phyloP scores from a whole-genome alignment of 2,329 filamentous ascomycete species.

The Aspergillus sp. region DNA sequence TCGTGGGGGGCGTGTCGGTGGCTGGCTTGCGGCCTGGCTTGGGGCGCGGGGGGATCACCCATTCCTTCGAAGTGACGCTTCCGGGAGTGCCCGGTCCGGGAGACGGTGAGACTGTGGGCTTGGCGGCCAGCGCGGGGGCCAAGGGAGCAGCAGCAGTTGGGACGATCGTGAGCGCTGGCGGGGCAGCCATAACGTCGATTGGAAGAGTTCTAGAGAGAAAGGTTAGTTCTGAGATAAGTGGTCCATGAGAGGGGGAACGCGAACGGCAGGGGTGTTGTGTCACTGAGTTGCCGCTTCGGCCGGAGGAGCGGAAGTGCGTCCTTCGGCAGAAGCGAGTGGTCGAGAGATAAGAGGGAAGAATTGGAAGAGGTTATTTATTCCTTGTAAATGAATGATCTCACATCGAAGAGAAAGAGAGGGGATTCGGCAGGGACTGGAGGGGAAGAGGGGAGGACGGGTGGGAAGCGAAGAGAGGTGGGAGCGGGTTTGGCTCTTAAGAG shows the following conservation, averaged over 20 bases:
- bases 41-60: slow-evolving; percentile 80
- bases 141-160: slow-evolving; percentile 45
- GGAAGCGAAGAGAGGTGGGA: slow-evolving; percentile 18
- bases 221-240: slow-evolving; percentile 31
- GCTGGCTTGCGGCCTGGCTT: slow-evolving; percentile 94
- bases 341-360: slow-evolving; percentile 10
- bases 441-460: slow-evolving; percentile 3
- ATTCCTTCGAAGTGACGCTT: slow-evolving; percentile 78
- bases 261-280: slow-evolving; percentile 27
- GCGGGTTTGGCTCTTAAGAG: slow-evolving; percentile 10
- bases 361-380: not conserved
- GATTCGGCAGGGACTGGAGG: slow-evolving; percentile 1
- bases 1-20: slow-evolving; percentile 88
- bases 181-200: slow-evolving; percentile 35
- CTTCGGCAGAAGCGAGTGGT: slow-evolving; percentile 29
- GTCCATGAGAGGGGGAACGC: slow-evolving; percentile 23
- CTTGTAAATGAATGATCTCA: not conserved
- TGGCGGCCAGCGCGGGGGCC: slow-evolving; percentile 43
- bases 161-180: slow-evolving; percentile 39
- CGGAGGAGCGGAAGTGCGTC: slow-evolving; percentile 42
- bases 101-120: slow-evolving; percentile 44
- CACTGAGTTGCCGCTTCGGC: slow-evolving; percentile 32
- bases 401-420: slow-evolving; percentile 1
- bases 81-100: slow-evolving; percentile 45
- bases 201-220: slow-evolving; percentile 26